These are phyloP conservation scores for Marvania coccoides DNA, from an alignment of 139 green algal species.

Conservation along the genomic window DNA sequence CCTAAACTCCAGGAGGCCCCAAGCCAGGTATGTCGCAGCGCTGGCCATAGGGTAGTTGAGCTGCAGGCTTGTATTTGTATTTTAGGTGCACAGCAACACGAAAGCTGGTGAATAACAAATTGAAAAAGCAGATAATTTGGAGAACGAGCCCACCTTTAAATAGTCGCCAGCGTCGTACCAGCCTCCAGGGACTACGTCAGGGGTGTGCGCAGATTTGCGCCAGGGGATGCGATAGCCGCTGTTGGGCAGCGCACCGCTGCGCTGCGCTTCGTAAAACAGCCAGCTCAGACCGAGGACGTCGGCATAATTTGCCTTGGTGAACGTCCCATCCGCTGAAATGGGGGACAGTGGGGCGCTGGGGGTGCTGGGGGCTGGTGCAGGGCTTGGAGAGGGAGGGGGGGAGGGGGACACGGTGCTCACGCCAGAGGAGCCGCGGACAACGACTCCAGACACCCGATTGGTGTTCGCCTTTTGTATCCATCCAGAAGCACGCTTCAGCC, in stretches of 20 bases:
- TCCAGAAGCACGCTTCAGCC: background rate
- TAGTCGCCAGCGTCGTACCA: conserved; percentile 36
- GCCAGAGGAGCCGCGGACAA: background rate
- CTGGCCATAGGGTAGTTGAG: conserved; percentile 46
- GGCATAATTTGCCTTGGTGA: background rate
- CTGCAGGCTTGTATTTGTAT: too few species aligned
- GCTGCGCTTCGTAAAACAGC: conserved; percentile 41
- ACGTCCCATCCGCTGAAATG: background rate
- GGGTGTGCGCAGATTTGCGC: conserved; percentile 14
- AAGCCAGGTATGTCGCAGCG: conserved; percentile 33
- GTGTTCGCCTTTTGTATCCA: background rate
- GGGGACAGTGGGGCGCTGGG: background rate
- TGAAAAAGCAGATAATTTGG: too few species aligned
- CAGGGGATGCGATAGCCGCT: conserved; percentile 31
- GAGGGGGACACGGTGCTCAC: too few species aligned
- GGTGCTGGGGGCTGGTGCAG: background rate
- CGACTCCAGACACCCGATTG: background rate
- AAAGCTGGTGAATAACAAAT: too few species aligned
- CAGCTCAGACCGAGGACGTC: conserved; percentile 12
- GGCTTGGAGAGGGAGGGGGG: background rate
- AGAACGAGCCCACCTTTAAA: too few species aligned
- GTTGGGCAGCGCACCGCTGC: conserved; percentile 24
- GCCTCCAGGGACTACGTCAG: conserved; percentile 27
- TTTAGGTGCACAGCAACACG: too few species aligned
- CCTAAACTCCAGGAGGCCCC: conserved; percentile 39